These are phyloP conservation scores for Flaveria bidentis DNA, from an alignment of 129 eudicot genomes.

Conservation along the genomic window DNA sequence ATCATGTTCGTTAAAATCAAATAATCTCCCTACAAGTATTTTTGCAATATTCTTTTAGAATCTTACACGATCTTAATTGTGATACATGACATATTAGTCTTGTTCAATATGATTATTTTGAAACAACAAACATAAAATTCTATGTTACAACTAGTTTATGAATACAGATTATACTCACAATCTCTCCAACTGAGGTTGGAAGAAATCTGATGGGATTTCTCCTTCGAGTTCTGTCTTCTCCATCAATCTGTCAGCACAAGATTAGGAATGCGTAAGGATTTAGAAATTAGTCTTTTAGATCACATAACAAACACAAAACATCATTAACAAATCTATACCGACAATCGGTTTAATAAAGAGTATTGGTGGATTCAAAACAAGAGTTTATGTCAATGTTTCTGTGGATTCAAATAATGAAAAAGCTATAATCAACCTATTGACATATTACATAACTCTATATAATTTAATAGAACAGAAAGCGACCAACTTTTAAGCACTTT, in stretches of 20 bases:
- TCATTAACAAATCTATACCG: too few species aligned
- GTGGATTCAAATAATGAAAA: too few species aligned
- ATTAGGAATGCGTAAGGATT: not conserved
- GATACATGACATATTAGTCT: not conserved
- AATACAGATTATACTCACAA: slow-evolving; percentile 50
- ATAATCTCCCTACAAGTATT: too few species aligned
- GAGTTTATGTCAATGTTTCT: too few species aligned
- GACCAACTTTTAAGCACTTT: too few species aligned
- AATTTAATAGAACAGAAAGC: too few species aligned
- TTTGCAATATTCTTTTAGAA: not conserved
- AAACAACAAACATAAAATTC: not conserved
- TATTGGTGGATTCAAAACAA: too few species aligned
- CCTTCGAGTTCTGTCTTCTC: slow-evolving; percentile 65
- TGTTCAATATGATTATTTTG: not conserved
- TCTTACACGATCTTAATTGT: not conserved
- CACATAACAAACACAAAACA: not conserved
- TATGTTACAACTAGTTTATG: not conserved
- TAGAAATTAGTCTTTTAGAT: not conserved
- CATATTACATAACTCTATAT: too few species aligned
- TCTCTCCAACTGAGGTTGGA: slow-evolving; percentile 61
- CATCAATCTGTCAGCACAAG: slow-evolving; percentile 51
- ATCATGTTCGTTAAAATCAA: too few species aligned
- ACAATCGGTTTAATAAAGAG: too few species aligned
- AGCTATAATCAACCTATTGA: too few species aligned
- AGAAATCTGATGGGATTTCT: slow-evolving; percentile 55